Evolutionary conservation across 2,329 filamentous ascomycete species (phyloP), one percentile per base, ranked within the genome.

Genomic region (Fusarium beomiforme): DNA sequence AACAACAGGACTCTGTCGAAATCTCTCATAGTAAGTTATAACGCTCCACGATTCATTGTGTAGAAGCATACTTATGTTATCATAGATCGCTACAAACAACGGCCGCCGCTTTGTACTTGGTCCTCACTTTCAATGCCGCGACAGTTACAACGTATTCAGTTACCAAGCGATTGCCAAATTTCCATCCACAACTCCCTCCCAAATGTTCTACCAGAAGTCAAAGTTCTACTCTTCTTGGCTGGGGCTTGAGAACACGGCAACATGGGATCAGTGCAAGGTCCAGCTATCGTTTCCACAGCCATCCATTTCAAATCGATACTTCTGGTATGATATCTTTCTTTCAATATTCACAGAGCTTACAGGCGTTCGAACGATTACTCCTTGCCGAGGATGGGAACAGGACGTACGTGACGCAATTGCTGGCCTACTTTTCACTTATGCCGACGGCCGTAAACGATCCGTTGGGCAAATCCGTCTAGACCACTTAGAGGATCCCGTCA

Each of bases 151-250:
- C 3, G 2, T 12, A 14, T 4, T 19, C 10, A 10, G 6, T 11
- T 61, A 57, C 19, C 17, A 17, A 17, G 34, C 39, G 3, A 16
- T 61, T 23, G 51, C 7, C 6, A n/a, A 23, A 16, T 23, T 61
- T 3, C 23, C 59, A 26, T 11, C 46, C 16, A 17, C 14, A 24
- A 8, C 46, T 5, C 16, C 46, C 13, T 5, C 6, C 4, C 46
- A 11, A 23, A 23, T 21, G 10, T 6, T 49, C 4, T 49, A 34
- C n/a, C 33, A 13, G 9, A 33, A 49, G 2, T 19, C 17, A 8
- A 0, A 0, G 23, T 6, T 13, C 21, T 0, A 0, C 3, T 11
- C 17, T 5, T 49, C 29, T 49, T 34, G 46, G 29, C 16, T 34
- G 0, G 46, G 29, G 2, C 23, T 49, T 2, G 21, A 49, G 11